phyloP scores from a whole-genome alignment of 129 eudicot species.

The Ambrosia artemisiifolia region DNA sequence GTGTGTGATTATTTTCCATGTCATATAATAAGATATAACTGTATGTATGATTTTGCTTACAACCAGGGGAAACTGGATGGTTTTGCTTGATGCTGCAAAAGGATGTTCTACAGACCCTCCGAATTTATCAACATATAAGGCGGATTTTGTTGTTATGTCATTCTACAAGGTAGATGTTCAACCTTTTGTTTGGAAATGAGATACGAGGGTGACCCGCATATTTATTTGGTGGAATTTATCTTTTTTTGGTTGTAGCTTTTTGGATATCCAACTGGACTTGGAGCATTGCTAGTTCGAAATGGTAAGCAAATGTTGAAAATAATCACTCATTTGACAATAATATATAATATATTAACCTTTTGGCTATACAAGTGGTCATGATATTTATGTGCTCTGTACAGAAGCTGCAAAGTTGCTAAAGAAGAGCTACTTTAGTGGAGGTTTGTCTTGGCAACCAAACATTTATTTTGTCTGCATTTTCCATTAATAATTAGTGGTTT shows the following conservation, averaged over 20 bases:
- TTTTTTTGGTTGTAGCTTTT: conserved; percentile 50
- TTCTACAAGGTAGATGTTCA: conserved; percentile 74
- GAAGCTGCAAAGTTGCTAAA: conserved; percentile 77
- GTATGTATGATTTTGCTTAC: conserved; percentile 11
- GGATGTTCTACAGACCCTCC: conserved; percentile 91
- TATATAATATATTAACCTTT: background rate
- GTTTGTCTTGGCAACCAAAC: conserved; percentile 36
- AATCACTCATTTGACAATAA: background rate
- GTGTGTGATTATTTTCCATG: conserved; percentile 28
- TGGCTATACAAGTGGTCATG: background rate
- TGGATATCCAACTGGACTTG: conserved; percentile 98
- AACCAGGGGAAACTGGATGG: conserved; percentile 77
- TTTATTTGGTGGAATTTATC: conserved; percentile 4
- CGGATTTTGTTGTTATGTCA: conserved; percentile 87
- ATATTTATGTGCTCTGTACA: conserved; percentile 20
- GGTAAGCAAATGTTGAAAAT: conserved; percentile 47
- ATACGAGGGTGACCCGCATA: background rate
- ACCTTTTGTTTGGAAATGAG: background rate
- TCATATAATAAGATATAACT: background rate
- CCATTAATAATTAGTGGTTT: background rate
- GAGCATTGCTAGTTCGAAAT: conserved; percentile 83
- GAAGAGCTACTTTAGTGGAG: conserved; percentile 97
- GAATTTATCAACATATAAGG: conserved; percentile 65
- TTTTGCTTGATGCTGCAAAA: conserved; percentile 95
- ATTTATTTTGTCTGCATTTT: background rate